These are phyloP conservation scores for Aspergillus baeticus DNA, from an alignment of 495 filamentous ascomycete species.

Conservation along the genomic window DNA sequence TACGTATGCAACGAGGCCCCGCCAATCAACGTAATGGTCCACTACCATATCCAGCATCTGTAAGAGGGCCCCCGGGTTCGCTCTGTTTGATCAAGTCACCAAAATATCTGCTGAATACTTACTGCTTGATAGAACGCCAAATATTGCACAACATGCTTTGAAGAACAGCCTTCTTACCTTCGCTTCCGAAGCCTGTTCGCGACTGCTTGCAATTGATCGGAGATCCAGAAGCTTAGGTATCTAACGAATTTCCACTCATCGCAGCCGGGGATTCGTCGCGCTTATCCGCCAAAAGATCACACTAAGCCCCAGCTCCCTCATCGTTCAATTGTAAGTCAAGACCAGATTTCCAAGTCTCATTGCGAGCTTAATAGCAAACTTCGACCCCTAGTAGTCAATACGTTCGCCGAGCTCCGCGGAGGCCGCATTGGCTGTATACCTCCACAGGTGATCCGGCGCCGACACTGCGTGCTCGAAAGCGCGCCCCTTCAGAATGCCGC, in stretches of 20 bases:
- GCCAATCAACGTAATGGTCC: not conserved
- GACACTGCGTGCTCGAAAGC: slow-evolving; percentile 4
- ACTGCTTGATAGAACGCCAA: too few relatives aligned
- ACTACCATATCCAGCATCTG: not conserved
- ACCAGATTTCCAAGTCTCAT: not conserved
- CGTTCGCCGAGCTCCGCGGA: not conserved
- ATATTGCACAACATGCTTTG: too few relatives aligned
- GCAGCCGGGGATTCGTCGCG: too few relatives aligned
- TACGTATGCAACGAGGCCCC: slow-evolving; percentile 3
- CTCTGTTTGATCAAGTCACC: too few relatives aligned
- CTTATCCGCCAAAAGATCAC: too few relatives aligned
- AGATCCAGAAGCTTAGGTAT: not conserved
- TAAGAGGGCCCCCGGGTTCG: too few relatives aligned
- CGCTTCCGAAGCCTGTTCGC: not conserved
- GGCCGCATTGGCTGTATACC: not conserved
- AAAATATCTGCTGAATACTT: too few relatives aligned
- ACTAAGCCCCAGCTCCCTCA: too few relatives aligned
- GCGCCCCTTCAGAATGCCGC: slow-evolving; percentile 53
- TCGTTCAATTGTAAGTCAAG: too few relatives aligned
- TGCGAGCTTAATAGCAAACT: too few relatives aligned
- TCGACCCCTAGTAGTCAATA: not conserved
- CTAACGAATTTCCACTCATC: not conserved
- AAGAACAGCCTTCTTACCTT: too few relatives aligned
- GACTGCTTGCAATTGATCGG: not conserved
- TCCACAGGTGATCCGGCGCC: not conserved